phyloP scores from a whole-genome alignment of 192 early-diverging fungal species.

The Umbelopsis sp. region DNA sequence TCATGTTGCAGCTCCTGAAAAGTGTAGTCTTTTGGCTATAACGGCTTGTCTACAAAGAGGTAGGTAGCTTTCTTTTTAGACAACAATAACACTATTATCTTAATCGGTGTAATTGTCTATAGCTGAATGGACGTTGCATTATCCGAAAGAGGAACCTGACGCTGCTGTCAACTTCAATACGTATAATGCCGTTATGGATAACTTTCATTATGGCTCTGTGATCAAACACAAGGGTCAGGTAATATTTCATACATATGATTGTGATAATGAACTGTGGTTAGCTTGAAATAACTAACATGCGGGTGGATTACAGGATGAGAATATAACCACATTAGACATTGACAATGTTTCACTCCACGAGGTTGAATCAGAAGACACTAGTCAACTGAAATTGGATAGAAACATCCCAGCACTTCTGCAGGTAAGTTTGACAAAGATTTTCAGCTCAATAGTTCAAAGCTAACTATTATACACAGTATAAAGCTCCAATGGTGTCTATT shows the following conservation, averaged over 20 bases:
- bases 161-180: background rate
- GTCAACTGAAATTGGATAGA: conserved; percentile 42
- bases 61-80: background rate
- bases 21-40: background rate
- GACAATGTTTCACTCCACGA: conserved; percentile 53
- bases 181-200: conserved; percentile 27
- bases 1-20: background rate
- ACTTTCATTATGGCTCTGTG: conserved; percentile 52
- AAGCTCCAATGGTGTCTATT: conserved; percentile 61
- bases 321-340: conserved; percentile 52
- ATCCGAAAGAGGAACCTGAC: background rate
- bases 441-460: background rate
- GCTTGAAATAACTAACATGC: background rate
- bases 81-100: too few species aligned
- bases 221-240: conserved; percentile 54
- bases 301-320: conserved; percentile 43
- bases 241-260: background rate
- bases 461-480: background rate
- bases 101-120: background rate
- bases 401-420: conserved; percentile 48
- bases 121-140: conserved; percentile 33
- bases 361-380: conserved; percentile 33
- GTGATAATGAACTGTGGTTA: too few species aligned
- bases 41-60: conserved; percentile 16
- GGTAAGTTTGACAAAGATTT: conserved; percentile 28